phyloP scores from a whole-genome alignment of 352 stramenopile species.

The Globisporangium parvum region DNA sequence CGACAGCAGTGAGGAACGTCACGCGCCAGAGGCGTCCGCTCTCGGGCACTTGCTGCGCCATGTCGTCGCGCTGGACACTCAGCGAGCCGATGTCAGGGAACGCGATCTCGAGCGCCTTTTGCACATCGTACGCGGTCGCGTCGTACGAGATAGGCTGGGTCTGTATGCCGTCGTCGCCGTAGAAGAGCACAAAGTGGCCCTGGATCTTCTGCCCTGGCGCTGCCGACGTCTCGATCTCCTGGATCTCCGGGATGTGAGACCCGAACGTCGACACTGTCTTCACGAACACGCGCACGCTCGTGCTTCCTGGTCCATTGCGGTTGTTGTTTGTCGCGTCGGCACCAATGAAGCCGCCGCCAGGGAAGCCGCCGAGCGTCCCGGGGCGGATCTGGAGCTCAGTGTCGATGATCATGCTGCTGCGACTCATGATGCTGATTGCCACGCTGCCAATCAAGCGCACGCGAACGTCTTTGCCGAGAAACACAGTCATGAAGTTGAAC shows the following conservation, averaged over 20 bases:
- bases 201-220: slow-evolving; percentile 83
- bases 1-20: slow-evolving; percentile 85
- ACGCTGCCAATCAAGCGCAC: slow-evolving; percentile 85
- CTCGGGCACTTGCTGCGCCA: slow-evolving; percentile 45
- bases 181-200: slow-evolving; percentile 65
- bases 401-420: slow-evolving; percentile 90
- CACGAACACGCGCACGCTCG: slow-evolving; percentile 87
- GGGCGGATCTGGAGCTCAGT: slow-evolving; percentile 73
- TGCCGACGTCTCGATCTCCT: slow-evolving; percentile 83
- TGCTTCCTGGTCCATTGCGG: slow-evolving; percentile 90
- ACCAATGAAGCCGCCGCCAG: slow-evolving; percentile 84
- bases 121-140: slow-evolving; percentile 53
- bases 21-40: slow-evolving; percentile 84
- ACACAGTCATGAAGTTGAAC: slow-evolving; percentile 95
- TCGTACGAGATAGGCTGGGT: slow-evolving; percentile 70
- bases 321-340: slow-evolving; percentile 87
- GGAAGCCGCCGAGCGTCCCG: slow-evolving; percentile 91
- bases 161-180: slow-evolving; percentile 11
- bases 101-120: slow-evolving; percentile 42
- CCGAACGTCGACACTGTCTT: slow-evolving; percentile 89
- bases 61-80: slow-evolving; percentile 47
- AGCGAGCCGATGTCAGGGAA: slow-evolving; percentile 46
- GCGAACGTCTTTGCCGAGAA: slow-evolving; percentile 74
- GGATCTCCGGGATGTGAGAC: slow-evolving; percentile 86
- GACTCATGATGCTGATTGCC: slow-evolving; percentile 87